phyloP scores from a whole-genome alignment of 2,329 filamentous ascomycete genomes.

The Mycogone perniciosa region DNA sequence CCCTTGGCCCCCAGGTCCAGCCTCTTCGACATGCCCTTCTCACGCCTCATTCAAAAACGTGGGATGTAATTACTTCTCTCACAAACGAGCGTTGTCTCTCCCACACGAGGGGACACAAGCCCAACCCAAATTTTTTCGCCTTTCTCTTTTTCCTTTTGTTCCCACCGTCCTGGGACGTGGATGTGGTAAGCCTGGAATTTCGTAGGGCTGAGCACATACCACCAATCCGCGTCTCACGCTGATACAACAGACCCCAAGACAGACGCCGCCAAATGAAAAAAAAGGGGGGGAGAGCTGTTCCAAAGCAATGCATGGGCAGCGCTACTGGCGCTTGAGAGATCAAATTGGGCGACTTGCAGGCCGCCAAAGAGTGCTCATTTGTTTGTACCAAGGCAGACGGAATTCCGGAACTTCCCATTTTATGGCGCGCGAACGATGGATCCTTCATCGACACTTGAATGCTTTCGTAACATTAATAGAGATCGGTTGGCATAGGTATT shows the following conservation, averaged over 20 bases:
- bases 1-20: too few species aligned
- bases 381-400: background rate
- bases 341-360: background rate
- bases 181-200: background rate
- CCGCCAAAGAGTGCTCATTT: background rate
- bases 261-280: slow-evolving; percentile 3
- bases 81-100: too few species aligned
- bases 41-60: too few species aligned
- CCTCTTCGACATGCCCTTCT: too few species aligned
- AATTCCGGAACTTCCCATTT: background rate
- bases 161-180: slow-evolving; percentile 1
- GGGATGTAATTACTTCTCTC: too few species aligned
- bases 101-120: too few species aligned
- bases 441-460: too few species aligned
- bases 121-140: background rate
- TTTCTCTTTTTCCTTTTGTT: background rate
- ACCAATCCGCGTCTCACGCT: background rate
- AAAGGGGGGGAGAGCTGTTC: background rate
- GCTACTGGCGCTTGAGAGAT: slow-evolving; percentile 10
- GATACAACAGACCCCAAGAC: background rate
- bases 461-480: too few species aligned
- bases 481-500: too few species aligned
- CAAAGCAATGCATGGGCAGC: background rate
- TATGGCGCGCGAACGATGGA: background rate
- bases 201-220: slow-evolving; percentile 8